These are phyloP conservation scores for Huntiella savannae DNA, from an alignment of 2,329 filamentous ascomycete genomes.

Conservation along the genomic window DNA sequence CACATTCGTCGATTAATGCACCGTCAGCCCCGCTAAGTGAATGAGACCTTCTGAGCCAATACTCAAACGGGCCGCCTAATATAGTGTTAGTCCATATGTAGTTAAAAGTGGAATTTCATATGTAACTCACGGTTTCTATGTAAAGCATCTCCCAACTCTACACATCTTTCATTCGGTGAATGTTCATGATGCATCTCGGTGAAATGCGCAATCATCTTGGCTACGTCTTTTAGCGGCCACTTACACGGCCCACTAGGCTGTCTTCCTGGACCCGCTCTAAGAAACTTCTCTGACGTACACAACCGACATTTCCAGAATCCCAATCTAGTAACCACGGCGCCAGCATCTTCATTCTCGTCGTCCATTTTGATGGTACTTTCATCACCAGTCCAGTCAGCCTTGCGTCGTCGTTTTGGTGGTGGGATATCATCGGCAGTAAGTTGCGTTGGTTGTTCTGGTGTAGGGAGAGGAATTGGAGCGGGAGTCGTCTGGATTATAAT, in stretches of 20 bases:
- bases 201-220: constrained; percentile 28
- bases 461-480: constrained; percentile 10
- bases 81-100: constrained; percentile 3
- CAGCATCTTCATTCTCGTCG: constrained; percentile 8
- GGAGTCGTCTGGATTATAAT: constrained; percentile 5
- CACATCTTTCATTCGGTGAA: constrained; percentile 22
- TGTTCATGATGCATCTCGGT: constrained; percentile 28
- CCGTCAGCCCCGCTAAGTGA: constrained; percentile 20
- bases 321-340: constrained; percentile 20
- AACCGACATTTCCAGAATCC: constrained; percentile 29
- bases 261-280: constrained; percentile 22
- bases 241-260: constrained; percentile 26
- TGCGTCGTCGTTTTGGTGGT: constrained; percentile 9
- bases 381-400: constrained; percentile 5
- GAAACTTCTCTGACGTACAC: constrained; percentile 24
- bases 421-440: background rate
- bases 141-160: constrained; percentile 25
- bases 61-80: constrained; percentile 26
- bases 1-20: constrained; percentile 20
- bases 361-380: constrained; percentile 10
- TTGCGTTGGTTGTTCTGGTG: constrained; percentile 4
- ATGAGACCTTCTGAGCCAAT: constrained; percentile 27
- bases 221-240: constrained; percentile 28
- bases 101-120: background rate
- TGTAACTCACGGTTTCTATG: constrained; percentile 22